Percentiles rank a stretch among this genome's conserved stretches.
phyloP scores from a whole-genome alignment of 371 early-diverging fungal genomes.

The Parasitella parasitica region DNA sequence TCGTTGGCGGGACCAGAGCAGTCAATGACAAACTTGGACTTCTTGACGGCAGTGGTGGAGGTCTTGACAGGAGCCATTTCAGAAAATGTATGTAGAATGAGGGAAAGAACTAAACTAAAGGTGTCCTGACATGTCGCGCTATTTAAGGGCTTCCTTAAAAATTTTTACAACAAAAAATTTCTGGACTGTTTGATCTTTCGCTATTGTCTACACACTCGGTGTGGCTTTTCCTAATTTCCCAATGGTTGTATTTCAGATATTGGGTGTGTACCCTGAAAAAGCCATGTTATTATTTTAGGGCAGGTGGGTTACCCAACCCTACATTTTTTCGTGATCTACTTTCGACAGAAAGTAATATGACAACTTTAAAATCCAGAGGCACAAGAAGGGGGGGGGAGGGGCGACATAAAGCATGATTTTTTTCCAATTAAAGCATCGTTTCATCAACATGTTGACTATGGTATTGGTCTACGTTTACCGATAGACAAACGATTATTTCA shows the following conservation, averaged over 20 bases:
- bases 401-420: not conserved
- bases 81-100: slow-evolving; percentile 16
- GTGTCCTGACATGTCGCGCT: not conserved
- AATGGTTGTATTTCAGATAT: not conserved
- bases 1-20: slow-evolving; percentile 92
- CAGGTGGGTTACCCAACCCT: not conserved
- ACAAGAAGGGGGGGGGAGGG: too few species aligned
- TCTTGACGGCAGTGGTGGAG: slow-evolving; percentile 42
- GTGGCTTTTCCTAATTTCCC: slow-evolving; percentile 1
- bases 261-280: not conserved
- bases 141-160: not conserved
- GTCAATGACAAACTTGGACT: slow-evolving; percentile 89
- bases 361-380: not conserved
- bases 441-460: not conserved
- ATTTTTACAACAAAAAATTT: slow-evolving; percentile 4
- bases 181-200: not conserved
- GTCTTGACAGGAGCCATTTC: slow-evolving; percentile 55
- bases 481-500: not conserved
- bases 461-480: not conserved
- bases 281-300: not conserved
- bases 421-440: not conserved
- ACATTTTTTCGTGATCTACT: not conserved
- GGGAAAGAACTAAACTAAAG: slow-evolving; percentile 13
- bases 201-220: too few species aligned
- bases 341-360: not conserved